phyloP scores from a whole-genome alignment of 2,329 filamentous ascomycete species.

The Paecilomyces formosus region DNA sequence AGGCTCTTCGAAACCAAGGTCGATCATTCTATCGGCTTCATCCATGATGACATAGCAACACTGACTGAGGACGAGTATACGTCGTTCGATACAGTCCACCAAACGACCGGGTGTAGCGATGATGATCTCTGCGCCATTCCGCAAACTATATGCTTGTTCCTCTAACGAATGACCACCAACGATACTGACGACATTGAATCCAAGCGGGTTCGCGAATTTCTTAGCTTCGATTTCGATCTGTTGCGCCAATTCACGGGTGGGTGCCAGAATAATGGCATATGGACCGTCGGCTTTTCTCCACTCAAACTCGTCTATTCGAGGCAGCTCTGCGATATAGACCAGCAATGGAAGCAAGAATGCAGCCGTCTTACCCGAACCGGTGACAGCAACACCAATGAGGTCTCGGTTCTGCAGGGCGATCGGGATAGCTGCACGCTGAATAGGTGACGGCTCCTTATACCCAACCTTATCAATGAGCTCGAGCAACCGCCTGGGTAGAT shows the following conservation, averaged over 20 bases:
- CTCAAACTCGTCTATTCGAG: conserved; percentile 72
- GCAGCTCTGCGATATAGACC: conserved; percentile 88
- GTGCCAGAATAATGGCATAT: conserved; percentile 93
- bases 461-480: conserved; percentile 78
- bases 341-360: conserved; percentile 87
- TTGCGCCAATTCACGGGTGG: conserved; percentile 93
- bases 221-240: conserved; percentile 92
- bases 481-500: conserved; percentile 67
- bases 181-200: conserved; percentile 91
- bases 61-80: conserved; percentile 85
- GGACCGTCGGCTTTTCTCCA: conserved; percentile 88
- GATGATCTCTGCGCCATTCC: conserved; percentile 92
- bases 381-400: conserved; percentile 96
- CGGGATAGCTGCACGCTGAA: conserved; percentile 90
- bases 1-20: conserved; percentile 93
- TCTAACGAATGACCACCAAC: conserved; percentile 96
- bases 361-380: conserved; percentile 96
- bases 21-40: conserved; percentile 98
- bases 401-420: conserved; percentile 89
- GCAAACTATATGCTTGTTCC: conserved; percentile 82
- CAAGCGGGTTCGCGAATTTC: conserved; percentile 84
- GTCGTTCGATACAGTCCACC: conserved; percentile 91
- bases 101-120: conserved; percentile 97
- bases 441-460: conserved; percentile 83
- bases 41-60: conserved; percentile 99